Base-by-base conservation (phyloP, 2,329 filamentous ascomycete genomes). In the Penicillium sp. region DNA sequence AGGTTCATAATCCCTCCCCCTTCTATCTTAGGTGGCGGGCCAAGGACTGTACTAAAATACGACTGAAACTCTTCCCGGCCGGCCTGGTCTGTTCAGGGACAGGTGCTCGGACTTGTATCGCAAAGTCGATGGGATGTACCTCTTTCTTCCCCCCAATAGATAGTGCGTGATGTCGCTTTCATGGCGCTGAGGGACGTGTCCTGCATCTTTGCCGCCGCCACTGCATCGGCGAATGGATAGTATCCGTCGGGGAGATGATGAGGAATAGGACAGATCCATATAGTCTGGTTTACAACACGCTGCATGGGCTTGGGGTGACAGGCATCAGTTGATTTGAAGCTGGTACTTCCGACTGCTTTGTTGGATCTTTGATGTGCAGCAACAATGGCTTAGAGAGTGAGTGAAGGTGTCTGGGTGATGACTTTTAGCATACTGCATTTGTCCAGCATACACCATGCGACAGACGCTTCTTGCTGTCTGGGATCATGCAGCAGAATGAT, bases 191-290 rank as follows among this genome's bases (percentile, higher is more conserved):
- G 45, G 59, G 56, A 41, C 58, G 55, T 59, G 59, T 59, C 49
- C 57, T 61, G 60, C 59, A 61, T 59, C 11, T 53, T 53, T 52
- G 47, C 57, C 56, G 57, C 59, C 61, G 60, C 46, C 27, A 32
- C 23, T 40, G 36, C 14, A 16, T 52, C 8, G 36, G 29, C 43
- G 35, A 51, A 29, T 51, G 4, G n/a, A 44, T 29, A 2, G 9
- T 23, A 23, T 23, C 8, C 16, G 30, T 41, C 13, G 8, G 35
- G 35, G 23, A 41, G 16, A 39, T 42, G 29, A 27, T 18, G 43
- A 36, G 19, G 23, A 39, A 41, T 29, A 29, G 29, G n/a, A 53
- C 11, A 47, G 43, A 53, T 53, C 29, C 35, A 7, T 48, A 42
- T 53, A 48, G 43, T 16, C 36, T 8, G 26, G 16, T 41, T 53